Base-by-base conservation (phyloP, 2,329 filamentous ascomycete species). In the Aspergillus felis region DNA sequence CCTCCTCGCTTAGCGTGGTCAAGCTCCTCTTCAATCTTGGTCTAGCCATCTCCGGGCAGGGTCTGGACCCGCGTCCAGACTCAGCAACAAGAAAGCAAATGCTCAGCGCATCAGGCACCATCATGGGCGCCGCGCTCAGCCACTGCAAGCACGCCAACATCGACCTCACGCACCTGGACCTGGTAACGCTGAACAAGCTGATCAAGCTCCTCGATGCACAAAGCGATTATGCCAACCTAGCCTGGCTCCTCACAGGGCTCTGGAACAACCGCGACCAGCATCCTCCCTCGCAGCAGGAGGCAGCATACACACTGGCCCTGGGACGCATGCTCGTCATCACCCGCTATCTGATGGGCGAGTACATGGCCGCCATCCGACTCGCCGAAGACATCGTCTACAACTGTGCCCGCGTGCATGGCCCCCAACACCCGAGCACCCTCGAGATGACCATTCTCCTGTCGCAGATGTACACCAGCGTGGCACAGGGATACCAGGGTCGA, bases 361-460 rank as follows among this genome's bases (percentile, higher is more conserved):
- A 73, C 28, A 66, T 75, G 65, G 73, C 72, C 48, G 76, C 78
- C 35, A 63, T 78, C 44, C 73, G 71, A 42, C 75, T 83, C 27
- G 77, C 76, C 63, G 80, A 82, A 66, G 78, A 81, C 61, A 81
- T 83, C 44, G 76, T 77, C 3, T 83, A 83, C 72, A 83, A 83
- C 67, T 76, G 81, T 62, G 76, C 77, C 24, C 78, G 80, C 35
- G 79, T 79, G 25, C 78, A 80, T 62, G 80, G 80, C 6, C 71
- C 75, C 17, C 71, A 76, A 20, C 74, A 80, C 54, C 69, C 73
- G 1, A 72, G 73, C 51, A 81, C 80, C 2, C 66, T 81, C 50
- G 76, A 81, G 62, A 77, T 79, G 57, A 79, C 76, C 53, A 73
- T 75, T 54, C 71, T 82, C 9, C 74, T 82, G 4, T 77, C 78